phyloP scores from a whole-genome alignment of 257 asterid genomes.

The Solanum habrochaites region DNA sequence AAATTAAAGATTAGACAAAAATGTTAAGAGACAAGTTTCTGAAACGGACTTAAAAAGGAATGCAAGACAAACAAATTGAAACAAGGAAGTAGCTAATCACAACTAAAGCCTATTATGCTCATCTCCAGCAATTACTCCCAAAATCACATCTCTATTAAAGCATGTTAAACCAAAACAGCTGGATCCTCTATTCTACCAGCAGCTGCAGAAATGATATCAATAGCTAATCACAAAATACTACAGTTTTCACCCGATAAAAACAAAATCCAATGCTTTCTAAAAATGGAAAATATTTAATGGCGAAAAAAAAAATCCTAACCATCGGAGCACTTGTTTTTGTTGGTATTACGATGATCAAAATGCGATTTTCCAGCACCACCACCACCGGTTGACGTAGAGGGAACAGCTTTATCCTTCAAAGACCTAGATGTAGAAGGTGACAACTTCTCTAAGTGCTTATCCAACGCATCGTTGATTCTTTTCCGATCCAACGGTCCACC shows the following conservation, averaged over 20 bases:
- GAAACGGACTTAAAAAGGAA: neutral
- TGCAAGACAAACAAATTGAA: neutral
- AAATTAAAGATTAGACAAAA: no score
- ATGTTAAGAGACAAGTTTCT: no score
- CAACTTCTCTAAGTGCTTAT: slow-evolving; percentile 88
- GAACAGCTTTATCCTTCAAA: slow-evolving; percentile 37
- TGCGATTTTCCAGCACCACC: slow-evolving; percentile 23
- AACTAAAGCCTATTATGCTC: neutral
- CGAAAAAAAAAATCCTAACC: neutral
- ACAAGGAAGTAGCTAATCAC: neutral
- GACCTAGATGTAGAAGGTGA: slow-evolving; percentile 74
- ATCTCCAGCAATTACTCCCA: neutral
- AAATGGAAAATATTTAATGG: neutral
- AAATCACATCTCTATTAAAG: neutral
- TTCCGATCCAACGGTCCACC: slow-evolving; percentile 93
- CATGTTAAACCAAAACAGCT: neutral
- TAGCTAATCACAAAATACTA: neutral
- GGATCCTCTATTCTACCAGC: neutral
- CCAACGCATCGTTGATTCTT: slow-evolving; percentile 87
- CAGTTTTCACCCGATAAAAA: neutral
- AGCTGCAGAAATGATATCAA: neutral
- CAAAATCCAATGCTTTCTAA: neutral
- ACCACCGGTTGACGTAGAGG: slow-evolving; percentile 37
- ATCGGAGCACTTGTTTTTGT: slow-evolving; percentile 67
- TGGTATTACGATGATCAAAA: slow-evolving; percentile 37